Conservation (phyloP, 2,329 filamentous ascomycete genomes). For the Alternaria angustiovoidea region DNA sequence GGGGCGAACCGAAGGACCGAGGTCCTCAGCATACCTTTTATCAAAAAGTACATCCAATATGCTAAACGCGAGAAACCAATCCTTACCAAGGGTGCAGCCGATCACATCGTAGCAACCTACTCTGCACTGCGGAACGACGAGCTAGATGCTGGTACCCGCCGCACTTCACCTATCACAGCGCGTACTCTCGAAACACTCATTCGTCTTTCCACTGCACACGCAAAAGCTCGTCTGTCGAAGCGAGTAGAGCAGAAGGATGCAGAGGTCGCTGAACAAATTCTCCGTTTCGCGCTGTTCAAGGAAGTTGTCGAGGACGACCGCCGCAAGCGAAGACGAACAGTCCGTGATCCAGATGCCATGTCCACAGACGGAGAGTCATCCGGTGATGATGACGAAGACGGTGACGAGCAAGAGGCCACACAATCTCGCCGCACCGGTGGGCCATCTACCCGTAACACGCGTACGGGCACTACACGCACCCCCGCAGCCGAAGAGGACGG, state of each 20-base stretch:
- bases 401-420: constrained; percentile 51
- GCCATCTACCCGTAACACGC: constrained; percentile 45
- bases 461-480: constrained; percentile 38
- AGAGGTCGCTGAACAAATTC: constrained; percentile 83
- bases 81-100: constrained; percentile 87
- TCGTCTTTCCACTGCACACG: constrained; percentile 93
- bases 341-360: constrained; percentile 63
- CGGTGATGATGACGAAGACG: constrained; percentile 68
- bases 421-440: constrained; percentile 50
- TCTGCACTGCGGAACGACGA: constrained; percentile 95
- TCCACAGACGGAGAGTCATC: constrained; percentile 66
- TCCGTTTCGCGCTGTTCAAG: constrained; percentile 96
- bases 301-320: constrained; percentile 84
- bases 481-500: constrained; percentile 47
- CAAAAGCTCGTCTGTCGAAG: constrained; percentile 87
- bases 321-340: constrained; percentile 82
- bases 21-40: constrained; percentile 93
- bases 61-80: constrained; percentile 92
- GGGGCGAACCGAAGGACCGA: constrained; percentile 80
- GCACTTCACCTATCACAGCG: constrained; percentile 94
- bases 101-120: constrained; percentile 90
- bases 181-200: constrained; percentile 98
- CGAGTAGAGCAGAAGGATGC: constrained; percentile 91
- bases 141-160: constrained; percentile 89
- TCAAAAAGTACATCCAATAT: constrained; percentile 99